Percentiles rank a stretch among this genome's conserved stretches.
Evolutionary conservation across 345 rosid genomes (phyloP).

Genomic region (Cardamine chenopodiifolia): DNA sequence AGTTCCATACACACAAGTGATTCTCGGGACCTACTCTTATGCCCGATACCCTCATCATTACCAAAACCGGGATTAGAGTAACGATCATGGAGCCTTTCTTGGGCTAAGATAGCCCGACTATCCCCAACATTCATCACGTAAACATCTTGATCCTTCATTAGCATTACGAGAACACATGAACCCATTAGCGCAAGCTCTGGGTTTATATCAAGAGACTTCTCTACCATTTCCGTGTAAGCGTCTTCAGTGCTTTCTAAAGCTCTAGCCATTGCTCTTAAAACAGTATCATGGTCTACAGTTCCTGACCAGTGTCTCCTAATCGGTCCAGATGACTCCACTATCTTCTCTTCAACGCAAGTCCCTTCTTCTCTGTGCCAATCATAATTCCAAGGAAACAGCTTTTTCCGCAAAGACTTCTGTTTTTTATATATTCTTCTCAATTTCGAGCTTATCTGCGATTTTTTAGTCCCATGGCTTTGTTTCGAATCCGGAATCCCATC

Average conservation of each 20-base stretch:
- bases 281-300: conserved; percentile 72
- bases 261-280: conserved; percentile 79
- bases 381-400: conserved; percentile 94
- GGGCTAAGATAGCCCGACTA: conserved; percentile 86
- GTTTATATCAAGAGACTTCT: conserved; percentile 75
- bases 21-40: conserved; percentile 80
- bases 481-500: conserved; percentile 46
- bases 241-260: conserved; percentile 78
- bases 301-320: conserved; percentile 87
- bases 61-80: conserved; percentile 58
- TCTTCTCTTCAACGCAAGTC: conserved; percentile 59
- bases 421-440: conserved; percentile 69
- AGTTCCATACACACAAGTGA: conserved; percentile 89
- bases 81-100: conserved; percentile 83
- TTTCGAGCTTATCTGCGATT: conserved; percentile 64
- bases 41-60: conserved; percentile 75
- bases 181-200: conserved; percentile 98
- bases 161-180: conserved; percentile 91
- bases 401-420: conserved; percentile 86
- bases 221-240: conserved; percentile 95
- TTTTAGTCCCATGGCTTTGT: conserved; percentile 59
- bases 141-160: conserved; percentile 97
- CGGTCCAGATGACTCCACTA: conserved; percentile 63
- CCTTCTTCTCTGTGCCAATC: conserved; percentile 94
- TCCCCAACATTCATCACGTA: conserved; percentile 98